phyloP scores from a whole-genome alignment of 495 filamentous ascomycete species.

The Hyaloscypha variabilis region DNA sequence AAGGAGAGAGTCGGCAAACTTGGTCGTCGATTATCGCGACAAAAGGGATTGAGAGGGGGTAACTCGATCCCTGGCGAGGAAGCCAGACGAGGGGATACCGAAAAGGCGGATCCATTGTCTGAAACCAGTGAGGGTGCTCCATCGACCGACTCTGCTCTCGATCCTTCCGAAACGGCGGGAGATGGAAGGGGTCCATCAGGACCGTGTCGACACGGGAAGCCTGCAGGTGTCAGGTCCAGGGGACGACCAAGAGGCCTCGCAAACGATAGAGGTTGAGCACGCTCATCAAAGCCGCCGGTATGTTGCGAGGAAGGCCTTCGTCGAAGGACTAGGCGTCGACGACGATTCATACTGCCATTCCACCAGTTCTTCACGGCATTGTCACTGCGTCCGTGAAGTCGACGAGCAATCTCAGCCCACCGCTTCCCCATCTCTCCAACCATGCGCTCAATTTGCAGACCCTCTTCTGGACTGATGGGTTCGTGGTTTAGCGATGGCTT shows the following conservation, averaged over 20 bases:
- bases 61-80: conserved; percentile 34
- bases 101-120: conserved; percentile 67
- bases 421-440: conserved; percentile 83
- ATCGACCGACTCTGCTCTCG: conserved; percentile 61
- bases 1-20: conserved; percentile 27
- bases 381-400: conserved; percentile 86
- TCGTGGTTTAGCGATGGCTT: conserved; percentile 89
- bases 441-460: conserved; percentile 75
- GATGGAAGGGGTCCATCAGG: conserved; percentile 70
- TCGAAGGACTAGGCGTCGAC: conserved; percentile 52
- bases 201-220: conserved; percentile 41
- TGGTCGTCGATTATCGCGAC: conserved; percentile 23
- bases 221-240: conserved; percentile 42
- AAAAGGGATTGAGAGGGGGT: conserved; percentile 23
- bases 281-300: conserved; percentile 29
- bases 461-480: conserved; percentile 91
- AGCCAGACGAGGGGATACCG: conserved; percentile 51
- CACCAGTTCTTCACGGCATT: conserved; percentile 99
- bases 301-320: conserved; percentile 36
- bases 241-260: conserved; percentile 22
- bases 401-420: conserved; percentile 94
- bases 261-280: conserved; percentile 25
- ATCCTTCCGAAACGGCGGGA: conserved; percentile 63
- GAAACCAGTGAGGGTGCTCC: conserved; percentile 72
- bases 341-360: conserved; percentile 93